Base-by-base conservation (phyloP, 768 basidiomycete species). In the Phanerodontia chrysosporium region DNA sequence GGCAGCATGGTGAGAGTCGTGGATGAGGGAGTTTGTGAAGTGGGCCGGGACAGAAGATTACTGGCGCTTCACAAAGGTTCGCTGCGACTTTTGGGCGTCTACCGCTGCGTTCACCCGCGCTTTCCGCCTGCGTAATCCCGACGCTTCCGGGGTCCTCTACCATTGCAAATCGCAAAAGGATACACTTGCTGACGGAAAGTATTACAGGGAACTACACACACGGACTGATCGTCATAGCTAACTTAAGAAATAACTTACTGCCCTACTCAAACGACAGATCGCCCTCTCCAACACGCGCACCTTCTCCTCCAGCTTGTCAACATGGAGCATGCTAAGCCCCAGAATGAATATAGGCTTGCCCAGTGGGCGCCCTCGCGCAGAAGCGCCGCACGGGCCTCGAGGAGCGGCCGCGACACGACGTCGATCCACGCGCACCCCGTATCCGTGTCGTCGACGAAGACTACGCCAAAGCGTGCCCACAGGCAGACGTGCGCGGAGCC, bases 1-100 rank as follows among this genome's bases (percentile, higher is more conserved):
- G 80, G 80, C 42, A 82, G 68, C 80, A 81, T 81, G 24, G 32
- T 53, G 52, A 22, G 24, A 7, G 39, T 18, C 30, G 52, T 18
- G 52, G 24, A 42, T 24, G 36, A 42, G 52, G n/a, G n/a, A 22
- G 36, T 32, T 1, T 12, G 24, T 8, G 24, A 1, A 14, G 49
- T 51, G n/a, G 49, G 22, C 32, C 28, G 49, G 30, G 29, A 30
- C 49, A 22, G 49, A 51, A 32, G 49, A 51, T n/a, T 30, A 30
- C 29, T 28, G n/a, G 49, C 49, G 49, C 49, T 51, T 51, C 16
- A 14, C 32, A 6, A 13, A 35, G 32, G 8, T 4, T 18, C 6
- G 39, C 8, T 42, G 8, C 49, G 30, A 51, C 49, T 51, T 51
- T 51, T 51, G 49, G 27, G 49, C 49, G 49, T 51, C n/a, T 32